Base-by-base conservation (phyloP, 208 protist species). In the Wallacemonas sp. region DNA sequence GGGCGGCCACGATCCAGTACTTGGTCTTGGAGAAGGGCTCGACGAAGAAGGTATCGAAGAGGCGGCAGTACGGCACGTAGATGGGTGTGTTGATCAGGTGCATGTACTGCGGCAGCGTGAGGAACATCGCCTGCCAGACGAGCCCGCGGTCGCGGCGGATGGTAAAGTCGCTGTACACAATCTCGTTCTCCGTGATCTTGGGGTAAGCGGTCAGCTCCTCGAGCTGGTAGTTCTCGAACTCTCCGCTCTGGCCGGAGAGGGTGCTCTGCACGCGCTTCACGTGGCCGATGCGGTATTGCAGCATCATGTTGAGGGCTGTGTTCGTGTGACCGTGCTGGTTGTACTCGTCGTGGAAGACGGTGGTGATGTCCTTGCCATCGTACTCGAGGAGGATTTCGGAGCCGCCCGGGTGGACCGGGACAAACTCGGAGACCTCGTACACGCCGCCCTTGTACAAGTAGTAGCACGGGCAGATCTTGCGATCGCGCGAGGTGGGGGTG, bases 371-470 rank as follows among this genome's bases (percentile, higher is more conserved):
- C 69, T 81, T 79, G 25, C 72, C 76, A 28, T 80, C 49, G 71
- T 76, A 83, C 38, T 77, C 61, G 26, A 77, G 46, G 42, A 94
- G 86, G 36, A 88, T 77, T 3, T 52, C 42, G 0, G 26, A 57
- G 33, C 93, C 93, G 50, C 93, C 87, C 5, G 93, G 89, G 68
- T 97, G 91, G 1, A 39, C 73, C 22, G 63, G 68, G 25, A 85
- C 67, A 52, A 97, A 93, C 31, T 93, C 76, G 7, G 89, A 88
- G 2, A 90, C 76, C 63, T 96, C 83, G 76, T 93, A 96, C 8
- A 97, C 85, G 26, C 32, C 49, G 20, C 68, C 66, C 62, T 77
- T 82, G 75, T 89, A 92, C 20, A 83, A 42, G 68, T 72, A 76
- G 57, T 72, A 42, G 62, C 72, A 82, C 18, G 76, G 76, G 18